Evolutionary conservation across 106 monocot genomes (phyloP).

Genomic region (Dendrobium chrysotoxum): DNA sequence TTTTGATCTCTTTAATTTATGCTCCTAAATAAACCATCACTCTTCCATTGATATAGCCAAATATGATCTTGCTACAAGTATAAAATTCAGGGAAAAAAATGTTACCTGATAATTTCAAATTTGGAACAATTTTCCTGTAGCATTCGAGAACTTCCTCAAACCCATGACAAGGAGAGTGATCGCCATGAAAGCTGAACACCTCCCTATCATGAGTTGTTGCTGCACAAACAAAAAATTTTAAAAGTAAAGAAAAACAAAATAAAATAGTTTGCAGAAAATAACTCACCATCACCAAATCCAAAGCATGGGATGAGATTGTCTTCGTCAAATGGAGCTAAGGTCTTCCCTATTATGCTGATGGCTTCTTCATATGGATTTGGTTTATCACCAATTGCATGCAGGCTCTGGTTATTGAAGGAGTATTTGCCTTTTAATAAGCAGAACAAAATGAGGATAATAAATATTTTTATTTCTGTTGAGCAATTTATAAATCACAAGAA

Average conservation of each 20-base stretch:
- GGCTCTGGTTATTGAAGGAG: slow-evolving; percentile 45
- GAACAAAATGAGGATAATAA: not conserved
- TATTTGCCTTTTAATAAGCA: slow-evolving; percentile 25
- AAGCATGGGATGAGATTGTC: slow-evolving; percentile 74
- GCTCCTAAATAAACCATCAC: too few relatives aligned
- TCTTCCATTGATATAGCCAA: too few relatives aligned
- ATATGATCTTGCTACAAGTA: too few relatives aligned
- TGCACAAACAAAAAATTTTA: slow-evolving; percentile 6
- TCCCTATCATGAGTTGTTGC: slow-evolving; percentile 59
- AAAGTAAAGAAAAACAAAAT: not conserved
- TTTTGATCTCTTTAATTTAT: too few relatives aligned
- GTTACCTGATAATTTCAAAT: slow-evolving; percentile 49
- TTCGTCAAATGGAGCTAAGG: slow-evolving; percentile 64
- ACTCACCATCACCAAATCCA: slow-evolving; percentile 72
- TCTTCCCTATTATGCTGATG: slow-evolving; percentile 50
- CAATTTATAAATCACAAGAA: not conserved
- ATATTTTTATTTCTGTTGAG: not conserved
- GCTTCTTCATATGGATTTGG: slow-evolving; percentile 69
- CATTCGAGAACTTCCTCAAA: slow-evolving; percentile 64
- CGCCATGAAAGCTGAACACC: slow-evolving; percentile 61
- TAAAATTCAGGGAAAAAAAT: too few relatives aligned
- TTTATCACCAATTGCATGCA: slow-evolving; percentile 35
- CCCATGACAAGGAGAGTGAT: slow-evolving; percentile 55
- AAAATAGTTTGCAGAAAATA: not conserved
- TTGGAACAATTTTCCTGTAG: slow-evolving; percentile 48